Base-by-base conservation (phyloP, 2,329 filamentous ascomycete species). In the Alternaria sp. region DNA sequence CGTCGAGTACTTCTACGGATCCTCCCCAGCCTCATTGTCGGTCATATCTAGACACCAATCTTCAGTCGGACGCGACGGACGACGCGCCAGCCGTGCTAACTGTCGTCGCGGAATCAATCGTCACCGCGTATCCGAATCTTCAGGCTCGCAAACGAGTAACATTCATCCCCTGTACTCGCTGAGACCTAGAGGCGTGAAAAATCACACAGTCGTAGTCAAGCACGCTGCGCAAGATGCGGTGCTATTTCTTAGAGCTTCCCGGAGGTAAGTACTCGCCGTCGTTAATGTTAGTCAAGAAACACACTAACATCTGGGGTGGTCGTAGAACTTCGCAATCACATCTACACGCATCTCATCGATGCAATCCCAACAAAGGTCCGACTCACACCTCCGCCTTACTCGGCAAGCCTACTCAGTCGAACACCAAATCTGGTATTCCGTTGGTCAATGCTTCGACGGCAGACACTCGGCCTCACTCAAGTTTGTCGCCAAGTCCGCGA, bases 1-100 rank as follows among this genome's bases (percentile, higher is more conserved):
- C 6, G 30, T 37, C 1, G 15, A 1, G 15, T 37, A 37, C 33
- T 37, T 37, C 33, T 37, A 37, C 33, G n/a, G 4, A 37, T 37
- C 2, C 15, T n/a, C 15, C 4, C 1, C 6, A 1, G 7, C 6
- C 33, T 9, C 33, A 1, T 37, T 37, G 1, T 2, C 33, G 2
- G 6, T n/a, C 0, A 15, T 1, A 1, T 37, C 0, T 37, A 37
- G 7, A 2, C 33, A 37, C 1, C 2, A 6, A 37, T 15, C 33
- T 1, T 37, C 2, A 37, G 33, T 37, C 33, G 33, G 33, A 1
- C 33, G 33, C 33, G 6, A 37, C 33, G 1, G 14, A 37, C 3
- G 33, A 37, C 33, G 15, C 33, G 33, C 15, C 3, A 2, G 2
- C 33, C 33, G 33, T 37, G 25, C 25, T 26, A 26, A 9, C 25